Evolutionary conservation across 768 basidiomycete genomes (phyloP), one percentile per base, ranked within the genome.

Genomic region (Lepiota brunneoincarnata): DNA sequence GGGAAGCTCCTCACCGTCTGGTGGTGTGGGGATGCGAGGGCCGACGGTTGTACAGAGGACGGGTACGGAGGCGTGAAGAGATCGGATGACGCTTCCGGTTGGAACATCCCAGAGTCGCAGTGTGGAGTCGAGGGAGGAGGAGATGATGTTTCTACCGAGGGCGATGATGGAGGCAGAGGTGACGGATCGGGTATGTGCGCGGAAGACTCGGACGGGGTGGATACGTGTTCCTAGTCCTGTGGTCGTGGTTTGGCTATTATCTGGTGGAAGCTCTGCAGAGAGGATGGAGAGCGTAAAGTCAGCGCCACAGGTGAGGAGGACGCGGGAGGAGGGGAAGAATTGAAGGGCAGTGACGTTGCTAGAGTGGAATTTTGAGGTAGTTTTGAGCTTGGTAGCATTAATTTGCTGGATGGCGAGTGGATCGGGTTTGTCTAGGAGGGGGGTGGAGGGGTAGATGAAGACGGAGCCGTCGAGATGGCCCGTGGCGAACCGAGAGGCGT

Each of bases 51-150:
- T 76, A 17, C 73, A 73, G 24, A 72, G 68, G 18, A 84, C 72
- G 6, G 77, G 76, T 0, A 72, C 67, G 17, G 69, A 67, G 0
- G 77, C 66, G 3, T 69, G 67, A 46, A 87, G 56, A 11, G 78
- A 70, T 9, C 74, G 64, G 7, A 84, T 74, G 54, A 77, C 73
- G 18, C 72, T 66, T 2, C 79, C 80, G 6, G 74, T 71, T 2
- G 82, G 76, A 6, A 91, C 81, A 57, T 90, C 85, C 90, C 91
- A 91, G 3, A 90, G 70, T 44, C 82, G 76, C 20, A 91, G 63
- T 0, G 84, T 86, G 2, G 82, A 80, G 64, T 93, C 90, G 52
- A 84, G 81, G 0, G 84, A 80, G 4, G 78, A 71, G 9, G 87
- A 87, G 5, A 93, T 61, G 45, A 93, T 66, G 60, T 84, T 83